Evolutionary conservation across 305 asterid species (phyloP).

Genomic region (Plantago lanceolata): DNA sequence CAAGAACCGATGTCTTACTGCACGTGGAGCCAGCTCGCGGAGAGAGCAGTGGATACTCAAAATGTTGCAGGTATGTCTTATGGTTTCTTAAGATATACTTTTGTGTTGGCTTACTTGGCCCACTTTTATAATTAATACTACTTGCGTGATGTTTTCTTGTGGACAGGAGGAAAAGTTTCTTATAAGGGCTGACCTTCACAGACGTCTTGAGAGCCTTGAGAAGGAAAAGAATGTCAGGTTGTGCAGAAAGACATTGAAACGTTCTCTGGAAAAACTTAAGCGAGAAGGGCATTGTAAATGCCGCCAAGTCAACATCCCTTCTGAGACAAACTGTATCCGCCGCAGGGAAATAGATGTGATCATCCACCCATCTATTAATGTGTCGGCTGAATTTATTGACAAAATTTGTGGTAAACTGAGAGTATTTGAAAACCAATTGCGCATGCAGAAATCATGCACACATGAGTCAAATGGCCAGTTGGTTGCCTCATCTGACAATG

Average conservation of each 20-base stretch:
- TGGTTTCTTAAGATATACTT: conserved; percentile 22
- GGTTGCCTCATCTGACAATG: conserved; percentile 51
- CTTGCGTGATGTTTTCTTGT: conserved; percentile 24
- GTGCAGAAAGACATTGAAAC: conserved; percentile 77
- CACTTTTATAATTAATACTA: conserved; percentile 3
- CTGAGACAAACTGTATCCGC: conserved; percentile 71
- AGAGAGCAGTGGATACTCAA: conserved; percentile 82
- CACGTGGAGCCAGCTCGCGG: conserved; percentile 43
- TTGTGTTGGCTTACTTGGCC: conserved; percentile 19
- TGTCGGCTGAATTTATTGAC: conserved; percentile 53
- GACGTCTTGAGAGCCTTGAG: conserved; percentile 68
- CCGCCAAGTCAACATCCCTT: conserved; percentile 61
- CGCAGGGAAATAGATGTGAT: conserved; percentile 60
- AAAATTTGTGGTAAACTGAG: conserved; percentile 74
- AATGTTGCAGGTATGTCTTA: conserved; percentile 67
- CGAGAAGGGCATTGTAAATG: conserved; percentile 78
- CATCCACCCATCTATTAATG: conserved; percentile 68
- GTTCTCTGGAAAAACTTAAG: conserved; percentile 77
- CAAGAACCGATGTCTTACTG: conserved; percentile 50
- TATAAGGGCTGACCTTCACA: conserved; percentile 71
- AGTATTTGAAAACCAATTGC: conserved; percentile 59
- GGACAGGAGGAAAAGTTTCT: conserved; percentile 89
- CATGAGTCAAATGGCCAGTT: conserved; percentile 51
- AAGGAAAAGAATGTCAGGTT: conserved; percentile 50
- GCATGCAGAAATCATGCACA: conserved; percentile 42